Percentiles rank a stretch among this genome's conserved stretches.
These are phyloP conservation scores for Rhexocercosporidium sp. DNA, from an alignment of 2,329 filamentous ascomycete species.

Conservation along the genomic window DNA sequence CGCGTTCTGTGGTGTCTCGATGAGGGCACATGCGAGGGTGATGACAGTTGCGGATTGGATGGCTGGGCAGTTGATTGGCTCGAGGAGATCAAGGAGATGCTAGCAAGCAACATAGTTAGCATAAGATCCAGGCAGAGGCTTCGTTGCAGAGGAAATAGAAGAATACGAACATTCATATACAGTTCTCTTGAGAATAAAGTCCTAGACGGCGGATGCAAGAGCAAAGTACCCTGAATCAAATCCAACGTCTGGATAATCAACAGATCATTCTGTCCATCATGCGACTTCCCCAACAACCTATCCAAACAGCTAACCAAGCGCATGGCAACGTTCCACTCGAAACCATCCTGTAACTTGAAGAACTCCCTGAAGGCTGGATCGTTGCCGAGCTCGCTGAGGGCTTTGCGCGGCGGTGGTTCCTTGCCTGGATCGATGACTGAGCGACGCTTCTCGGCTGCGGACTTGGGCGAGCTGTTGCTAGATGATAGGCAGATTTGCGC, in stretches of 20 bases:
- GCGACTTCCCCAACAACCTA: conserved; percentile 80
- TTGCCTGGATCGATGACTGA: conserved; percentile 45
- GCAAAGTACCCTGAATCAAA: conserved; percentile 83
- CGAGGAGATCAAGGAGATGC: conserved; percentile 92
- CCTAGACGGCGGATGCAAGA: conserved; percentile 90
- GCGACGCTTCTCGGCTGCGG: conserved; percentile 34
- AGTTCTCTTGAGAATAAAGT: conserved; percentile 85
- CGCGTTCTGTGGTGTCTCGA: conserved; percentile 86
- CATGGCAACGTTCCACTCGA: conserved; percentile 96
- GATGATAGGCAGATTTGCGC: conserved; percentile 85
- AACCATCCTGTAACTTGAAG: conserved; percentile 94
- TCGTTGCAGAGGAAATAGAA: not conserved
- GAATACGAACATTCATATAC: conserved; percentile 81
- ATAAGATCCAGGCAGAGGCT: conserved; percentile 7
- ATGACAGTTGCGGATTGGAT: conserved; percentile 91
- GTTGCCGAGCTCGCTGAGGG: conserved; percentile 70
- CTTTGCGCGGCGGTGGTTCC: conserved; percentile 55
- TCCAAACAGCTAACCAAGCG: conserved; percentile 86
- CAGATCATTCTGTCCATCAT: conserved; percentile 82
- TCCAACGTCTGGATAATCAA: conserved; percentile 89
- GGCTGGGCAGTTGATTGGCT: conserved; percentile 87
- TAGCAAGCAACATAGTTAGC: conserved; percentile 39
- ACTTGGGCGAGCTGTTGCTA: conserved; percentile 13
- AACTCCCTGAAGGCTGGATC: conserved; percentile 95
- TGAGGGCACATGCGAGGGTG: conserved; percentile 85